These are phyloP conservation scores for Candida orba DNA, from an alignment of 805 yeast genomes.

Conservation along the genomic window DNA sequence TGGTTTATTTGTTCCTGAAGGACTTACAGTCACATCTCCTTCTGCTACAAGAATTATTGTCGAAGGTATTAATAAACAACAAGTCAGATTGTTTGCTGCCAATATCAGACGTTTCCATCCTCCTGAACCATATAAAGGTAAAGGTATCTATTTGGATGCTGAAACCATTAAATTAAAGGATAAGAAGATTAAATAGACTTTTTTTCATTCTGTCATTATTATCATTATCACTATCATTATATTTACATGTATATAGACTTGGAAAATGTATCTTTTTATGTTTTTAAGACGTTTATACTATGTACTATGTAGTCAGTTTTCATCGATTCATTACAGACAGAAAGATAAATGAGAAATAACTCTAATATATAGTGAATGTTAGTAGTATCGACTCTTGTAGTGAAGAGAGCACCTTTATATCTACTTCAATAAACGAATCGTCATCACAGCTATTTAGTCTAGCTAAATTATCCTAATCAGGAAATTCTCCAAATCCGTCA, in stretches of 20 bases:
- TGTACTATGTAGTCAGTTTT: no score
- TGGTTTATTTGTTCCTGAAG: constrained; percentile 69
- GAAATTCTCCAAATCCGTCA: background rate
- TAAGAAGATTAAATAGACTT: constrained; percentile 76
- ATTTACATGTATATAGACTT: constrained; percentile 1
- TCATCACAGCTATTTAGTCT: no score
- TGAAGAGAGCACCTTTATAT: no score
- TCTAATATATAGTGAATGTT: no score
- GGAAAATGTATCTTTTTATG: background rate
- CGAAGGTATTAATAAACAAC: constrained; percentile 85
- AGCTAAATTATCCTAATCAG: background rate
- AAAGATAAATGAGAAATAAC: no score
- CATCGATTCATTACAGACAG: no score
- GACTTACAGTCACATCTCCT: constrained; percentile 68
- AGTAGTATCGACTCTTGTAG: no score
- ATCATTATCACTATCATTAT: background rate
- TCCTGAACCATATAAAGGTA: constrained; percentile 98
- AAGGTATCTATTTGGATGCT: constrained; percentile 87
- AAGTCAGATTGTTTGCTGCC: constrained; percentile 84
- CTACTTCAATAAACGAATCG: no score
- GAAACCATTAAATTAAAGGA: constrained; percentile 89
- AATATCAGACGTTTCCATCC: constrained; percentile 79
- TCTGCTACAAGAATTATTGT: constrained; percentile 78
- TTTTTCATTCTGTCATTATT: no score
- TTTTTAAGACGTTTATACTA: no score